phyloP scores from a whole-genome alignment of 164 flowering plant genomes.

The Dillenia turbinata region DNA sequence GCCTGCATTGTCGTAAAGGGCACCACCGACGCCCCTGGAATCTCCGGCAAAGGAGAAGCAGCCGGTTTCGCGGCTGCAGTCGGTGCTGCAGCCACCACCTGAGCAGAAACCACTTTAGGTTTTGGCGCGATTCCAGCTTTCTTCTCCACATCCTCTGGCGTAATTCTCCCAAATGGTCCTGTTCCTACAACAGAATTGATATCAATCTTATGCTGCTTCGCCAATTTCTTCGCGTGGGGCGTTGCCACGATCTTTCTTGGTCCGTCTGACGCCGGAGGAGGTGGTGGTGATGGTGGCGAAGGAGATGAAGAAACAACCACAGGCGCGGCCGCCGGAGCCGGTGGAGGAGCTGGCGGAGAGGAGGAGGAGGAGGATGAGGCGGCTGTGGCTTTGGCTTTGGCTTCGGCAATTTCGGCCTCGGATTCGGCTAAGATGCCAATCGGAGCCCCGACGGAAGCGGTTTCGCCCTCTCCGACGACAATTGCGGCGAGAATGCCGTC shows the following conservation, averaged over 20 bases:
- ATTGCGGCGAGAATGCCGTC: slow-evolving; percentile 90
- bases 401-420: slow-evolving; percentile 66
- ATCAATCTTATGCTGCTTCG: slow-evolving; percentile 89
- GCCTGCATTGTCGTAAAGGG: slow-evolving; percentile 89
- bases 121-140: slow-evolving; percentile 66
- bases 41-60: slow-evolving; percentile 23
- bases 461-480: slow-evolving; percentile 73
- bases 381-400: slow-evolving; percentile 53
- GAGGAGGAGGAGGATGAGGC: slow-evolving; percentile 21
- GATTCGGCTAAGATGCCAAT: slow-evolving; percentile 84
- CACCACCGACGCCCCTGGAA: slow-evolving; percentile 60
- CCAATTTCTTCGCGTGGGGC: slow-evolving; percentile 85
- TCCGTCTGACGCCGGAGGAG: slow-evolving; percentile 29
- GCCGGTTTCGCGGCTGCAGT: slow-evolving; percentile 20
- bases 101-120: slow-evolving; percentile 21
- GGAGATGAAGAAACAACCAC: slow-evolving; percentile 28
- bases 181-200: slow-evolving; percentile 57
- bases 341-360: slow-evolving; percentile 17
- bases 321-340: slow-evolving; percentile 21
- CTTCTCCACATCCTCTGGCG: slow-evolving; percentile 69
- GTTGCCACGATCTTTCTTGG: slow-evolving; percentile 64
- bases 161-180: slow-evolving; percentile 81
- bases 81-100: slow-evolving; percentile 24
- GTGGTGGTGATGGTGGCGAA: slow-evolving; percentile 19
- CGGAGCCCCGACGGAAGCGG: slow-evolving; percentile 89